Conservation (phyloP, 495 filamentous ascomycete species). For the Podospora sp. region DNA sequence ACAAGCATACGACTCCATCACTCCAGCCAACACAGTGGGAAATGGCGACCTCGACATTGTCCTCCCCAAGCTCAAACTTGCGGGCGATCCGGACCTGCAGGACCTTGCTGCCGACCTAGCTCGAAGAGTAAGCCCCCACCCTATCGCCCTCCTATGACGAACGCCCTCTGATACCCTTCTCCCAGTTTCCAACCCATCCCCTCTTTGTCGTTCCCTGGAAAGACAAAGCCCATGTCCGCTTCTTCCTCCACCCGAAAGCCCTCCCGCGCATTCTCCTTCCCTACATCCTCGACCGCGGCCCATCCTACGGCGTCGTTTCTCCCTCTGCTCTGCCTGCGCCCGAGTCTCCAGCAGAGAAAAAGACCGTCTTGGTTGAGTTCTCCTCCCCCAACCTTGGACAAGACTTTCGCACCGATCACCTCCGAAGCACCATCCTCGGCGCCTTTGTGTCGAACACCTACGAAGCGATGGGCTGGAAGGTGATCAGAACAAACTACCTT, state of each 20-base stretch:
- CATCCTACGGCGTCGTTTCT: slow-evolving; percentile 42
- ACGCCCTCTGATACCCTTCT: not conserved
- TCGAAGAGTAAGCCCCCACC: slow-evolving; percentile 32
- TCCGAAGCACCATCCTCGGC: slow-evolving; percentile 77
- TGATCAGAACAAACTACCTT: slow-evolving; percentile 11
- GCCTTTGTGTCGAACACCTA: slow-evolving; percentile 71
- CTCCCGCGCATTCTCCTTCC: slow-evolving; percentile 47
- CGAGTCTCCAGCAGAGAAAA: slow-evolving; percentile 20
- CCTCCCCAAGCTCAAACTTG: slow-evolving; percentile 37
- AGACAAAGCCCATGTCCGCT: slow-evolving; percentile 36
- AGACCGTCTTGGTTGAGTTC: slow-evolving; percentile 63
- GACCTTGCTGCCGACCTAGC: slow-evolving; percentile 31
- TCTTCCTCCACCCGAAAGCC: slow-evolving; percentile 43
- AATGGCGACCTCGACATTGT: slow-evolving; percentile 41
- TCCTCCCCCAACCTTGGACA: slow-evolving; percentile 78
- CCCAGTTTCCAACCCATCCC: slow-evolving; percentile 34
- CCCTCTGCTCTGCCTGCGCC: slow-evolving; percentile 23
- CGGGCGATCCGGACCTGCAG: slow-evolving; percentile 22
- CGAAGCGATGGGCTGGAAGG: slow-evolving; percentile 61
- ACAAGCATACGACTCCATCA: slow-evolving; percentile 35
- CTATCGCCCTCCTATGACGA: slow-evolving; percentile 31
- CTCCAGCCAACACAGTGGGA: slow-evolving; percentile 28
- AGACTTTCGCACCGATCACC: slow-evolving; percentile 60
- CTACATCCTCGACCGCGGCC: slow-evolving; percentile 44
- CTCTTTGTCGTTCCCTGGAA: slow-evolving; percentile 35